Evolutionary conservation across 768 basidiomycete species (phyloP).

Genomic region (Auriscalpium microsporum): DNA sequence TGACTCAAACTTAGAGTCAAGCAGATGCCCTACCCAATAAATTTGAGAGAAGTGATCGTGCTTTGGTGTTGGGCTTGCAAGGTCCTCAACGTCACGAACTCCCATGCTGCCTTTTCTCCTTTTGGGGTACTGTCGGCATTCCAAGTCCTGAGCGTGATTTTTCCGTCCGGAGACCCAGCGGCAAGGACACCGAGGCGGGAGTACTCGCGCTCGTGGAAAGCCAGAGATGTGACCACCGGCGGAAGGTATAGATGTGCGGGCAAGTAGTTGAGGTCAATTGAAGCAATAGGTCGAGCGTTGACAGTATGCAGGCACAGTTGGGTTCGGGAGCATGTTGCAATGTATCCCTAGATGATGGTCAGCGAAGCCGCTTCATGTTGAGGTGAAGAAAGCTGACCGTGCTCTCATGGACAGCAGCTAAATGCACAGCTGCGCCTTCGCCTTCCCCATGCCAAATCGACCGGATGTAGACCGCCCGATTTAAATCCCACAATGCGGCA

Average conservation of each 20-base stretch:
- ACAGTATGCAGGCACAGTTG: slow-evolving; percentile 77
- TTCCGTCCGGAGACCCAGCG: slow-evolving; percentile 67
- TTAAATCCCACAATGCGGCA: slow-evolving; percentile 86
- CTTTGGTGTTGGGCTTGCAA: slow-evolving; percentile 46
- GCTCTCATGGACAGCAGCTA: slow-evolving; percentile 77
- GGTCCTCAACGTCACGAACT: slow-evolving; percentile 59
- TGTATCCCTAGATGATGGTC: slow-evolving; percentile 54
- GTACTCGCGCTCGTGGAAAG: slow-evolving; percentile 88
- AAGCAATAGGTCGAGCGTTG: slow-evolving; percentile 73
- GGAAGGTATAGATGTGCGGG: slow-evolving; percentile 33
- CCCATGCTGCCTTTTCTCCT: slow-evolving; percentile 64
- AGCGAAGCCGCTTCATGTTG: slow-evolving; percentile 3
- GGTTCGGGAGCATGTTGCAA: slow-evolving; percentile 71
- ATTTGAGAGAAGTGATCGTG: slow-evolving; percentile 66
- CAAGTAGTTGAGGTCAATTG: slow-evolving; percentile 49
- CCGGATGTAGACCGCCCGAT: slow-evolving; percentile 69
- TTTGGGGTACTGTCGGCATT: slow-evolving; percentile 64
- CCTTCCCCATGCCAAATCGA: slow-evolving; percentile 62
- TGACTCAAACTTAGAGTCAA: background rate
- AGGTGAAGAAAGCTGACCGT: slow-evolving; percentile 40
- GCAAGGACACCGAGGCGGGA: slow-evolving; percentile 72
- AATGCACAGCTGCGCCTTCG: slow-evolving; percentile 39
- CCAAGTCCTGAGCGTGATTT: slow-evolving; percentile 79
- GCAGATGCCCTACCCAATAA: slow-evolving; percentile 50
- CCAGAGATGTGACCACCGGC: slow-evolving; percentile 61